These are phyloP conservation scores for Xylaria sp. DNA, from an alignment of 2,329 filamentous ascomycete species.

Conservation along the genomic window DNA sequence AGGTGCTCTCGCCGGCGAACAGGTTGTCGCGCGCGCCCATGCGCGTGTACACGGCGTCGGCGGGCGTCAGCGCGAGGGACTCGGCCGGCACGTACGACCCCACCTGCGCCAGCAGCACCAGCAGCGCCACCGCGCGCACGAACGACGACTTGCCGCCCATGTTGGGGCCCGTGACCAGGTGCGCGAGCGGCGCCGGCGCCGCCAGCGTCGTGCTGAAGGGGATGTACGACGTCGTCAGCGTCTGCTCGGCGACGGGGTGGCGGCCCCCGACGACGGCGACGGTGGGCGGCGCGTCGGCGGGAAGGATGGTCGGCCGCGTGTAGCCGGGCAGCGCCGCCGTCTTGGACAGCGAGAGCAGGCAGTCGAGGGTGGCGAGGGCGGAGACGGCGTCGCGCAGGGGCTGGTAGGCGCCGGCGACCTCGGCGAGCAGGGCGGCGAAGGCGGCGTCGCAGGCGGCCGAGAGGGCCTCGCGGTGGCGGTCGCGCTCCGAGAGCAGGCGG, in stretches of 20 bases:
- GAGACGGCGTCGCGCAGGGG: constrained; percentile 86
- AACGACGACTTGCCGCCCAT: constrained; percentile 99
- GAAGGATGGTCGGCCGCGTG: constrained; percentile 69
- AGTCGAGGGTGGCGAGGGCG: constrained; percentile 84
- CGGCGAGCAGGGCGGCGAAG: constrained; percentile 70
- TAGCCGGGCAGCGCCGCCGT: constrained; percentile 89
- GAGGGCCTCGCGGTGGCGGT: constrained; percentile 92
- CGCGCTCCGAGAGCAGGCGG: constrained; percentile 79
- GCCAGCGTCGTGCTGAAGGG: constrained; percentile 81
- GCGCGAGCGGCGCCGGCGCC: constrained; percentile 67
- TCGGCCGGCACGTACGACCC: constrained; percentile 90
- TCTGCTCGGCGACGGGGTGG: constrained; percentile 94
- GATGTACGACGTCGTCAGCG: constrained; percentile 83
- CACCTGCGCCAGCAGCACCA: constrained; percentile 91
- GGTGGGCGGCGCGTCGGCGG: constrained; percentile 64
- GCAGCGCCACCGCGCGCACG: constrained; percentile 87
- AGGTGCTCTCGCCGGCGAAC: constrained; percentile 90
- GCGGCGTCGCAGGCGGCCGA: constrained; percentile 88
- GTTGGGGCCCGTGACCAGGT: constrained; percentile 94
- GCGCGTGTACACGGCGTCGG: constrained; percentile 91
- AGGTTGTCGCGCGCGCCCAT: constrained; percentile 98
- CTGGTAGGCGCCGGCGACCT: constrained; percentile 84
- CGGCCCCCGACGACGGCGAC: constrained; percentile 76
- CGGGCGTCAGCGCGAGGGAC: constrained; percentile 73
- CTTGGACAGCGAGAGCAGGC: constrained; percentile 81